phyloP scores from a whole-genome alignment of 225 moss, liverwort and hornwort species.

The Straminergon stramineum region DNA sequence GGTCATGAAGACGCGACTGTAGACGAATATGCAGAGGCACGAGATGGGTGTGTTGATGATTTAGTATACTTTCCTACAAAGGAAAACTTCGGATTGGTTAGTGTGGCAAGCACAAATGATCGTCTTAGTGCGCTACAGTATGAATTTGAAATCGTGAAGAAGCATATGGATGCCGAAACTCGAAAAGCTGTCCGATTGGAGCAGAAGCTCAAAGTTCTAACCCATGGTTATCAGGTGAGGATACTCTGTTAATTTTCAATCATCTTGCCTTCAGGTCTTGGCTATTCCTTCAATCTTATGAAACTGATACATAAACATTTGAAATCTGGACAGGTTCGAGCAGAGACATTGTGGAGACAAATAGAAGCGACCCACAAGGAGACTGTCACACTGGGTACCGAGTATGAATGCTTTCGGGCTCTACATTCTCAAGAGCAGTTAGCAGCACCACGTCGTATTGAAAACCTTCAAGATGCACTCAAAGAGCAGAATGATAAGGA shows the following conservation, averaged over 20 bases:
- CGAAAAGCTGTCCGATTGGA: constrained; percentile 75
- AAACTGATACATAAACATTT: neutral
- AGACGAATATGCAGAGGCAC: constrained; percentile 77
- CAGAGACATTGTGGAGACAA: constrained; percentile 55
- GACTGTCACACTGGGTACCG: constrained; percentile 61
- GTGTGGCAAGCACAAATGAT: constrained; percentile 70
- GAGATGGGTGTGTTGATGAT: constrained; percentile 84
- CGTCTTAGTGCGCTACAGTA: constrained; percentile 62
- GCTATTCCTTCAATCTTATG: neutral
- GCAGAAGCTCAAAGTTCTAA: constrained; percentile 80
- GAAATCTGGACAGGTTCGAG: constrained; percentile 51
- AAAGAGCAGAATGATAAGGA: constrained; percentile 69
- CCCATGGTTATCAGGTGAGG: constrained; percentile 79
- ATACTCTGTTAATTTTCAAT: neutral
- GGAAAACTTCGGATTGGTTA: constrained; percentile 62
- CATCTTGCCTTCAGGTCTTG: neutral
- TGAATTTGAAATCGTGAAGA: constrained; percentile 76
- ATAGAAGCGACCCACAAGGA: constrained; percentile 69
- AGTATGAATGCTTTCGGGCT: constrained; percentile 78
- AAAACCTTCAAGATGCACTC: constrained; percentile 67
- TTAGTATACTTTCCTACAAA: constrained; percentile 70
- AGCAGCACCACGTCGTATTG: constrained; percentile 80
- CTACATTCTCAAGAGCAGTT: constrained; percentile 80
- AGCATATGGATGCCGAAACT: constrained; percentile 90
- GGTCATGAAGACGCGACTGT: constrained; percentile 63